A percentile compares a stretch with the other conserved stretches of the same genome.
Evolutionary conservation across 805 yeast genomes (phyloP).

Genomic region (Ogataea degrootiae): DNA sequence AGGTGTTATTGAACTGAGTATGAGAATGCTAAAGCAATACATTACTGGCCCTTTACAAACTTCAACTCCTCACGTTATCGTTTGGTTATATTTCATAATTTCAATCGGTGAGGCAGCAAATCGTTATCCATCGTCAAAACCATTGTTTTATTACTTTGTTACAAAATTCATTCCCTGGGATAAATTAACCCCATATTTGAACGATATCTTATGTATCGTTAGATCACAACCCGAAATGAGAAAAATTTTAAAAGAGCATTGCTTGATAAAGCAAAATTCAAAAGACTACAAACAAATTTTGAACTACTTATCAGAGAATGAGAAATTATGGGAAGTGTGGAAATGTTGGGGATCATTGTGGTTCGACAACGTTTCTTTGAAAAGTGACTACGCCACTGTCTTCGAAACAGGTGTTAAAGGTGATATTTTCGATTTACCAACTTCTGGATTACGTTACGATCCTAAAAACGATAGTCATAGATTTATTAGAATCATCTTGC

Average conservation of each 20-base stretch:
- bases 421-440: slow-evolving; percentile 59
- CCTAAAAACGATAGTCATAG: slow-evolving; percentile 45
- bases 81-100: slow-evolving; percentile 71
- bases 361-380: slow-evolving; percentile 58
- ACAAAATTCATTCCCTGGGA: slow-evolving; percentile 66
- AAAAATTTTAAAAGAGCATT: slow-evolving; percentile 9
- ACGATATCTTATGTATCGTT: slow-evolving; percentile 43
- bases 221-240: slow-evolving; percentile 22
- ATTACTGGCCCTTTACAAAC: slow-evolving; percentile 66
- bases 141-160: slow-evolving; percentile 47
- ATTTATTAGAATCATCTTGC: slow-evolving; percentile 44
- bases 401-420: slow-evolving; percentile 54
- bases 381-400: slow-evolving; percentile 46
- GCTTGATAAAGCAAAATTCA: slow-evolving; percentile 5
- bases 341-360: slow-evolving; percentile 81
- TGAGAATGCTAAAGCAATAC: slow-evolving; percentile 62
- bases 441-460: slow-evolving; percentile 52
- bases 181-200: slow-evolving; percentile 56
- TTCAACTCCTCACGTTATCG: slow-evolving; percentile 67
- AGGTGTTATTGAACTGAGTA: slow-evolving; percentile 63
- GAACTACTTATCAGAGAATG: slow-evolving; percentile 51
- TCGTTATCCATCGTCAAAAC: slow-evolving; percentile 39
- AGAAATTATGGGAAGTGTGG: slow-evolving; percentile 72
- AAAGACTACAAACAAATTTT: slow-evolving; percentile 35
- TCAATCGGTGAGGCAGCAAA: slow-evolving; percentile 55